Evolutionary conservation across 1,284 basidiomycete species (phyloP).

Genomic region (Ustilago xerochloae): DNA sequence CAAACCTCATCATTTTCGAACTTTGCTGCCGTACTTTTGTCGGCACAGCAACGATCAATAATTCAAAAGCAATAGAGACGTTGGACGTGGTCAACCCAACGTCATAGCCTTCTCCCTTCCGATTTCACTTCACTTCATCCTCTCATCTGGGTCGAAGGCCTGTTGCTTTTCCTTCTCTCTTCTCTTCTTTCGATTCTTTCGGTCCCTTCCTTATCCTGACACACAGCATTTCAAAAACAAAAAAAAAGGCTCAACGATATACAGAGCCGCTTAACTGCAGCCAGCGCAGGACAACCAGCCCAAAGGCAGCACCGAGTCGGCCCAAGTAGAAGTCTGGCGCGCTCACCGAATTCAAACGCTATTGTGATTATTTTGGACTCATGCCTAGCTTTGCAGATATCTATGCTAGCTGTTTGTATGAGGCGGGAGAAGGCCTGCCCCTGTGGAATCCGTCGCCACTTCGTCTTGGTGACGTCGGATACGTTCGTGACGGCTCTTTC

Average conservation of each 20-base stretch:
- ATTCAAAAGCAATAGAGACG: slow-evolving; percentile 25
- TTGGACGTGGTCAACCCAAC: slow-evolving; percentile 46
- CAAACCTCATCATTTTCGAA: neutral
- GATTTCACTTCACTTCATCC: neutral
- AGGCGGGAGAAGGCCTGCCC: slow-evolving; percentile 50
- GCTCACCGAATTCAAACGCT: neutral
- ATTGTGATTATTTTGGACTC: neutral
- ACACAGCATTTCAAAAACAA: neutral
- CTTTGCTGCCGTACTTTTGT: neutral
- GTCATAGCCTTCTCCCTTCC: slow-evolving; percentile 7
- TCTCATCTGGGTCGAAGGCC: neutral
- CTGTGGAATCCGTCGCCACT: slow-evolving; percentile 57
- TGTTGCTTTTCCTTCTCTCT: slow-evolving; percentile 10
- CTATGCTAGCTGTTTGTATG: slow-evolving; percentile 51
- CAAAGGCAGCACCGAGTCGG: neutral
- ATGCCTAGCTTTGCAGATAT: slow-evolving; percentile 52
- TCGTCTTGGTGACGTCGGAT: slow-evolving; percentile 51
- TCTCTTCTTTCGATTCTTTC: neutral
- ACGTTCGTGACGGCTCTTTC: slow-evolving; percentile 56
- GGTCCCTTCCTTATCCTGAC: neutral
- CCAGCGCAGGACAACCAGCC: neutral
- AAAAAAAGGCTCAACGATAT: neutral
- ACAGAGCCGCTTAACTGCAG: neutral
- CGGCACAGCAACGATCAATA: slow-evolving; percentile 9
- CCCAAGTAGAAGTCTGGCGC: no score